Percentiles rank a stretch among this genome's conserved stretches.
phyloP scores from a whole-genome alignment of 805 yeast genomes.

The Candida maltosa region DNA sequence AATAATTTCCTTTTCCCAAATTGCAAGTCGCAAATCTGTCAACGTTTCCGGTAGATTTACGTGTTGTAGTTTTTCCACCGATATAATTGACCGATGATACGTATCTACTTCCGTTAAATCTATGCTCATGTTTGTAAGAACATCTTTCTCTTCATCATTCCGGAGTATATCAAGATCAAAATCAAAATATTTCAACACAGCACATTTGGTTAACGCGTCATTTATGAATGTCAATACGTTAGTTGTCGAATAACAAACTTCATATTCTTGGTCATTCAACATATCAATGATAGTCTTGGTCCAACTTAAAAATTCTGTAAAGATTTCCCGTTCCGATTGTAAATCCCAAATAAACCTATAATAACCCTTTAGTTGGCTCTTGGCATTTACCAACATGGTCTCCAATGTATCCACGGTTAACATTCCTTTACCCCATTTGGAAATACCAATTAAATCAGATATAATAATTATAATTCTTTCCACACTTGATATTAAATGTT shows the following conservation, averaged over 20 bases:
- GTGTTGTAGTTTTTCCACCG: background rate
- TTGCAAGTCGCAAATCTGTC: constrained; percentile 2
- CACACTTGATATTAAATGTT: constrained; percentile 50
- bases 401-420: background rate
- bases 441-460: constrained; percentile 37
- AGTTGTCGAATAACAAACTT: constrained; percentile 11
- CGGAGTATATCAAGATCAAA: constrained; percentile 1
- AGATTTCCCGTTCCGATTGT: constrained; percentile 44
- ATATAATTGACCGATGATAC: constrained; percentile 4
- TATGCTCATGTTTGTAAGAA: background rate
- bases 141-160: background rate
- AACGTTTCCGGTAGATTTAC: constrained; percentile 3
- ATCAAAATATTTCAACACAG: constrained; percentile 16
- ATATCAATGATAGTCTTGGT: constrained; percentile 32
- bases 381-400: background rate
- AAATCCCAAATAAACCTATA: constrained; percentile 40
- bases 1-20: constrained; percentile 1
- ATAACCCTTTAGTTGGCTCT: constrained; percentile 20
- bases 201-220: constrained; percentile 14
- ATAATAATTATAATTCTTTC: constrained; percentile 53
- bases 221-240: constrained; percentile 22
- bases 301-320: constrained; percentile 47
- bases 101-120: constrained; percentile 3
- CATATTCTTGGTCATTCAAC: constrained; percentile 23
- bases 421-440: constrained; percentile 27